Conservation (phyloP, 768 basidiomycete species). For the Auriscalpium microsporum region DNA sequence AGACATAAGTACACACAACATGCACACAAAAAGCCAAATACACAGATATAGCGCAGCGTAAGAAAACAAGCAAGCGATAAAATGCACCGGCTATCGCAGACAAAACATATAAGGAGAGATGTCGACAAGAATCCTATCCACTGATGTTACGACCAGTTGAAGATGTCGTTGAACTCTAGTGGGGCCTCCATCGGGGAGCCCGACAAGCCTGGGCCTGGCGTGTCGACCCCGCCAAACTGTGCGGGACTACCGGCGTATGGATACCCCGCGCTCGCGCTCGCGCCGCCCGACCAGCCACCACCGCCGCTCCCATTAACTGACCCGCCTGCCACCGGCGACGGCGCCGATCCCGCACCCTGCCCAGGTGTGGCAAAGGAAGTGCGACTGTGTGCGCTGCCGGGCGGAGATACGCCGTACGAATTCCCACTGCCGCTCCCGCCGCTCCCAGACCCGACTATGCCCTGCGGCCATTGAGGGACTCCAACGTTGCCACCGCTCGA, state of each 20-base stretch:
- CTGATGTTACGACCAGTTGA: constrained; percentile 2
- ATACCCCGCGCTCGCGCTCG: not conserved
- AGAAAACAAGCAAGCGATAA: no score
- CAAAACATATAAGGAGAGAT: no score
- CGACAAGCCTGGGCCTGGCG: constrained; percentile 1
- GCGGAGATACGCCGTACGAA: constrained; percentile 11
- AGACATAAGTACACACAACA: no score
- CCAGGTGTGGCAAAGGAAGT: constrained; percentile 3
- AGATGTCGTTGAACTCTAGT: constrained; percentile 15
- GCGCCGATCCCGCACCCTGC: constrained; percentile 6
- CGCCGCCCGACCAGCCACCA: not conserved
- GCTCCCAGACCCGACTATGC: not conserved
- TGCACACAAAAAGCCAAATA: no score
- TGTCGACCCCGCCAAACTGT: constrained; percentile 5
- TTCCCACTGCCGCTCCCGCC: constrained; percentile 1
- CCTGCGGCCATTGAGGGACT: no score
- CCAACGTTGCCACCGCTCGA: not conserved
- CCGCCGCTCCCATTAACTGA: not conserved
- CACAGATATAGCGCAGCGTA: no score
- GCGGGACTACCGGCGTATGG: constrained; percentile 1
- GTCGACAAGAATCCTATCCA: not conserved
- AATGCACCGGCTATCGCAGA: no score
- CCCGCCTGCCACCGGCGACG: constrained; percentile 5
- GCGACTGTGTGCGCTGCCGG: constrained; percentile 12
- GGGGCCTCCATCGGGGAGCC: constrained; percentile 10